Percentiles rank a stretch among this genome's conserved stretches.
phyloP scores from a whole-genome alignment of 2,329 filamentous ascomycete species.

The Sclerotinia nivalis region DNA sequence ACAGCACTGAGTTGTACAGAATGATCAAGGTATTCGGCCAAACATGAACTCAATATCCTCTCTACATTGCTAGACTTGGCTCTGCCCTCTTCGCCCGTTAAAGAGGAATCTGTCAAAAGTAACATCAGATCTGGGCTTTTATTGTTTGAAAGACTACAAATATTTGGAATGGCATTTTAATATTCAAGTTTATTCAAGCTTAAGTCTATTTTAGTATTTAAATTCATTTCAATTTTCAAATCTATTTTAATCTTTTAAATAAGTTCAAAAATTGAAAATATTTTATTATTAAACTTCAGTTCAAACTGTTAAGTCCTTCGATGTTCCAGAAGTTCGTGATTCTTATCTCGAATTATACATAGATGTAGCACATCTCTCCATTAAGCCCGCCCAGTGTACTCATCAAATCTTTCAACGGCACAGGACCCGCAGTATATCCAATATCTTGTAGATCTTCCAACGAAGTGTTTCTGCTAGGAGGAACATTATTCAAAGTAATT shows the following conservation, averaged over 20 bases:
- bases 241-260: no score
- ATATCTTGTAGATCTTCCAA: constrained; percentile 43
- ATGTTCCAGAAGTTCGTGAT: neutral
- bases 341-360: constrained; percentile 37
- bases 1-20: constrained; percentile 7
- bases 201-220: no score
- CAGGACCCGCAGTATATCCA: constrained; percentile 26
- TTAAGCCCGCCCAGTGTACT: constrained; percentile 45
- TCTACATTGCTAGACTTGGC: neutral
- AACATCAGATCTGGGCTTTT: no score
- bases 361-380: constrained; percentile 47
- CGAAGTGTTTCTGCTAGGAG: constrained; percentile 45
- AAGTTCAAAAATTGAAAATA: no score
- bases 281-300: no score
- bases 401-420: constrained; percentile 43
- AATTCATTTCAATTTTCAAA: neutral
- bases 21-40: constrained; percentile 13
- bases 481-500: constrained; percentile 45
- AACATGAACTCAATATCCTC: neutral
- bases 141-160: no score
- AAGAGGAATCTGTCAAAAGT: no score
- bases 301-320: neutral
- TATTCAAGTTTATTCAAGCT: no score
- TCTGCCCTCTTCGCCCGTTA: no score
- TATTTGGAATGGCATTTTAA: no score